Conservation (phyloP, 208 protist genomes). For the Acanthamoeba triangularis region DNA sequence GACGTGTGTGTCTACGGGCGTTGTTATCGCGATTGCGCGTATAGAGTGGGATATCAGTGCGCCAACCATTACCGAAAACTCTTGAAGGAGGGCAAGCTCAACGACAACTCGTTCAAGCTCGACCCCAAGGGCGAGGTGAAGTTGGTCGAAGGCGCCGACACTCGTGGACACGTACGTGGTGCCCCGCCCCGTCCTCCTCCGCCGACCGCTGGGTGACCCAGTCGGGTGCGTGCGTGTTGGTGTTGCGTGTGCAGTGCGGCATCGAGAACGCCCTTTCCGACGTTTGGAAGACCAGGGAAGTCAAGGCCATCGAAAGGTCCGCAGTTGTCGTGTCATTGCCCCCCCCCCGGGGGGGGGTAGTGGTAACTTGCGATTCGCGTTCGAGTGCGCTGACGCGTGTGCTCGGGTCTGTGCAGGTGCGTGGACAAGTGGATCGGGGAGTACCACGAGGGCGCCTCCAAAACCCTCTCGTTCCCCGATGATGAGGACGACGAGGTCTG, state of each 20-base stretch:
- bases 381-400: no score
- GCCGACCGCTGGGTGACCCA: no score
- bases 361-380: no score
- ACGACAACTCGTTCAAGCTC: constrained; percentile 50
- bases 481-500: not conserved
- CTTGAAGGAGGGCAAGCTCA: constrained; percentile 59
- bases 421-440: constrained; percentile 44
- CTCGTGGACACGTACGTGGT: not conserved
- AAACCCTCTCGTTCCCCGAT: not conserved
- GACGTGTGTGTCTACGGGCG: not conserved
- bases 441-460: constrained; percentile 29
- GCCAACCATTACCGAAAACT: constrained; percentile 60
- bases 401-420: not conserved
- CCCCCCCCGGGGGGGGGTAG: no score
- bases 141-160: not conserved
- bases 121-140: constrained; percentile 36
- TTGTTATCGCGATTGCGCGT: not conserved
- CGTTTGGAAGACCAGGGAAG: constrained; percentile 54
- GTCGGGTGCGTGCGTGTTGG: not conserved
- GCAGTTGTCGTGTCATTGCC: not conserved
- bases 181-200: no score
- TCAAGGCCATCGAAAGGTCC: constrained; percentile 36
- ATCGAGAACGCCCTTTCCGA: constrained; percentile 30
- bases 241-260: not conserved
- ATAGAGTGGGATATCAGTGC: constrained; percentile 65